Evolutionary conservation across 495 filamentous ascomycete genomes (phyloP).

Genomic region (Aspergillus taichungensis): DNA sequence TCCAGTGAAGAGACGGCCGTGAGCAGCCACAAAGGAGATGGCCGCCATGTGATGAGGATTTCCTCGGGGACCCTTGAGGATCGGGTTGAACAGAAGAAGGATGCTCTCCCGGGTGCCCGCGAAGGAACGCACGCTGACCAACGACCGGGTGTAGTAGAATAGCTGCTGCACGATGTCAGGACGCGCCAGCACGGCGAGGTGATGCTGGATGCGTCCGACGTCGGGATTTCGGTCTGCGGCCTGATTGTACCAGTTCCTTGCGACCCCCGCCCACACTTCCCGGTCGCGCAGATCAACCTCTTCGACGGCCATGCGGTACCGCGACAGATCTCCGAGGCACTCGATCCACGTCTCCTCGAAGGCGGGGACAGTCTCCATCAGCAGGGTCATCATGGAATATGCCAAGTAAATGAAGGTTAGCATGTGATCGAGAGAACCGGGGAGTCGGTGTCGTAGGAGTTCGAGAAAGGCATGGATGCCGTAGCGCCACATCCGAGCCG

Average conservation of each 20-base stretch:
- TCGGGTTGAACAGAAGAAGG: slow-evolving; percentile 59
- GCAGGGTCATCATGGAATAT: slow-evolving; percentile 70
- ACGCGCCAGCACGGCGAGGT: slow-evolving; percentile 71
- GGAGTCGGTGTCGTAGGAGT: slow-evolving; percentile 58
- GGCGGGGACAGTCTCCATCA: slow-evolving; percentile 64
- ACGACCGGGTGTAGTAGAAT: slow-evolving; percentile 57
- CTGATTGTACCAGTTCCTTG: slow-evolving; percentile 72
- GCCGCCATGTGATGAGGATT: slow-evolving; percentile 25
- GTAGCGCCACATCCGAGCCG: slow-evolving; percentile 76
- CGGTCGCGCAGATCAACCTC: slow-evolving; percentile 61
- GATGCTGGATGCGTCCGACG: slow-evolving; percentile 73
- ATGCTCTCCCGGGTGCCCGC: slow-evolving; percentile 58
- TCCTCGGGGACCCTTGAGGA: slow-evolving; percentile 33
- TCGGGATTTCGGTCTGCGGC: slow-evolving; percentile 62
- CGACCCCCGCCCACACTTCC: slow-evolving; percentile 71
- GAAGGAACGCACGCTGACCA: slow-evolving; percentile 45
- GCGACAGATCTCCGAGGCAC: slow-evolving; percentile 70
- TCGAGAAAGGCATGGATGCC: slow-evolving; percentile 75
- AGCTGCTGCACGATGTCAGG: slow-evolving; percentile 67
- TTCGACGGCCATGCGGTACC: slow-evolving; percentile 73
- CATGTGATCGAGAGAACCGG: slow-evolving; percentile 68
- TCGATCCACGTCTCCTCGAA: slow-evolving; percentile 90
- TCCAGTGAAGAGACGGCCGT: slow-evolving; percentile 57
- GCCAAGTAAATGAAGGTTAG: slow-evolving; percentile 72
- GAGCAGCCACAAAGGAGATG: slow-evolving; percentile 51